Evolutionary conservation across 768 basidiomycete genomes (phyloP), one percentile per base, ranked within the genome.

Genomic region (Termitomyces sp.): DNA sequence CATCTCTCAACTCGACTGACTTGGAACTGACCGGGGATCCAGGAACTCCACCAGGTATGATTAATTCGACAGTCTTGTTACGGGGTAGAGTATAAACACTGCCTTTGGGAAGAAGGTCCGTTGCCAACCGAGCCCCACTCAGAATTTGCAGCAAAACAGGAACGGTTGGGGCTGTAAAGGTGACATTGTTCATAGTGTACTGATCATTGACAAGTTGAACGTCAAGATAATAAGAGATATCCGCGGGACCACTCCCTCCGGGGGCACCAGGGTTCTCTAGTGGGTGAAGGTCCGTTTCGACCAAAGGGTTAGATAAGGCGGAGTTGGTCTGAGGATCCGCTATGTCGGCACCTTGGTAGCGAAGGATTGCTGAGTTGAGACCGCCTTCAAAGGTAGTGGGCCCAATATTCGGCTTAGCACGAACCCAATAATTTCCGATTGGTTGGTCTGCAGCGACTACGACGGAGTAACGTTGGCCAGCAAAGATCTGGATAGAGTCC

Each of bases 1-100:
- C 4, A n/a, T 32, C 35, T 14, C 37, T 5, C 5, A 8, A 32
- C 31, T 9, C 21, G 11, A 19, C 11, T 17, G 17, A 19, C 25
- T 12, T 14, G 9, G 12, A n/a, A 60, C 66, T 25, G 46, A 69
- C 66, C 47, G 66, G 77, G 64, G 56, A 72, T 25, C 69, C 72
- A n/a, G 46, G 21, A 5, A 63, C 44, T 34, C 68, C 69, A 50
- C 73, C 73, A 8, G 74, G 69, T 40, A 81, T 67, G 10, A 70
- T 71, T 7, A 83, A 37, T 57, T 84, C 81, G 49, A 84, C 70
- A 25, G 74, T 70, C 49, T 76, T 69, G 63, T 82, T 78, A 2
- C 62, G 53, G 0, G 79, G 78, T 8, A 84, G 61, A 11, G 66
- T 59, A 56, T 75, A 80, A 4, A 82, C 70, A 19, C 71, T 70